A percentile compares a stretch with the other conserved stretches of the same genome.
These are phyloP conservation scores for Helenozyma rhizophorensis DNA, from an alignment of 805 yeast species.

Conservation along the genomic window DNA sequence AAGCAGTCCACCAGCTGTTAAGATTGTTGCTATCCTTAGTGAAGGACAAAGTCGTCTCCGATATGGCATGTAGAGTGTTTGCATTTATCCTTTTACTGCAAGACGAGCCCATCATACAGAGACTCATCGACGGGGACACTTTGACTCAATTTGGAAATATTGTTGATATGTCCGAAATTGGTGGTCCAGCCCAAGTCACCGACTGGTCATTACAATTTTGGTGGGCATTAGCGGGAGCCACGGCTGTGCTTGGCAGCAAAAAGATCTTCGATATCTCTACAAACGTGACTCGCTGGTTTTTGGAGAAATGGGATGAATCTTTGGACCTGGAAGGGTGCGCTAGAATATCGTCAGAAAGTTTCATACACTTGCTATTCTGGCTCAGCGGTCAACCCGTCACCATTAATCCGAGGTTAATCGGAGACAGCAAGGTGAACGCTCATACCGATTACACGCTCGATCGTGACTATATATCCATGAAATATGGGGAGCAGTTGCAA, in stretches of 20 bases:
- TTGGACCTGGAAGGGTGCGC: too few relatives aligned
- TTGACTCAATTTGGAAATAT: conserved; percentile 45
- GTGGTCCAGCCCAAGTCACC: conserved; percentile 53
- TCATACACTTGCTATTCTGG: too few relatives aligned
- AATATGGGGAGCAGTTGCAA: conserved; percentile 3
- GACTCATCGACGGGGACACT: conserved; percentile 35
- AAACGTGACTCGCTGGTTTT: conserved; percentile 49
- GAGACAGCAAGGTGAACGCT: too few relatives aligned
- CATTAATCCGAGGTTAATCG: too few relatives aligned
- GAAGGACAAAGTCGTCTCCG: conserved; percentile 23
- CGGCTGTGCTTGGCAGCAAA: conserved; percentile 28
- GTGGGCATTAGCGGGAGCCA: conserved; percentile 38
- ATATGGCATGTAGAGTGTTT: conserved; percentile 31
- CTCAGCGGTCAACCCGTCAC: too few relatives aligned
- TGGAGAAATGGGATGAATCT: conserved; percentile 38
- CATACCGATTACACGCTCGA: too few relatives aligned
- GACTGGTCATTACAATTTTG: conserved; percentile 52
- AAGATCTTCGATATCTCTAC: conserved; percentile 19
- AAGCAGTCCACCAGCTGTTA: conserved; percentile 18
- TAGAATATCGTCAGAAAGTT: too few relatives aligned
- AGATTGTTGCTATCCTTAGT: conserved; percentile 34
- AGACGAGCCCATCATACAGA: conserved; percentile 7
- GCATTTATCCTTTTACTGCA: conserved; percentile 8
- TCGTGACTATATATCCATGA: conserved; percentile 10
- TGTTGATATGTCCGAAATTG: conserved; percentile 51